Evolutionary conservation across 768 basidiomycete genomes (phyloP), one percentile per base, ranked within the genome.

Genomic region (Hemileccinum impolitum): DNA sequence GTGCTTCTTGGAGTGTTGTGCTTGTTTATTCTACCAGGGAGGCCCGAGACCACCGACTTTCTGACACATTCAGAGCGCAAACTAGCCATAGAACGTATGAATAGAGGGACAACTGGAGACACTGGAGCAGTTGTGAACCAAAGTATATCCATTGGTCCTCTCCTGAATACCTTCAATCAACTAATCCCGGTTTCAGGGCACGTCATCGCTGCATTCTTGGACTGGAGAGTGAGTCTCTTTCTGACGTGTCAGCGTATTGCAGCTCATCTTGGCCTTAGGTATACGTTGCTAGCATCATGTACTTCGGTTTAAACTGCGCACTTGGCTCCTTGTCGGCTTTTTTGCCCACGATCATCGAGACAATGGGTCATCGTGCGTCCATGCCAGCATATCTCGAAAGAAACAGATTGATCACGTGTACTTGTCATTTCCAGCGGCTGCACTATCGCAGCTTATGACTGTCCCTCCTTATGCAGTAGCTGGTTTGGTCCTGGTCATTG

Each of bases 391-490:
- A 12, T 34, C 18, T 39, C 14, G 17, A 7, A 21, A 19, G 4
- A 18, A 15, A 19, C 30, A 23, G 23, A 23, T 23, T 9, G 5
- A 19, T 26, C 31, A 62, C 7, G 3, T 23, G 23, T 3, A 6
- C 26, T n/a, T 18, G 28, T 12, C 32, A 8, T 51, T 44, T 18
- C 12, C 44, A 77, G 75, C 72, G 14, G 58, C 70, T 42, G 77
- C 75, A 4, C 50, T 74, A 38, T 72, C 74, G 0, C 77, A 80
- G 54, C 61, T 80, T 1, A 70, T 78, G 56, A 77, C 77, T 7
- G 78, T 80, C 11, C 77, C 79, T 8, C 80, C 80, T 9, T 80
- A 81, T 53, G 75, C 75, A 6, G 69, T 71, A 4, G 71, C 72
- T 1, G 62, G 74, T 10, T 43, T 69, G 12, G 60, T 76, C 31